phyloP scores from a whole-genome alignment of 257 asterid species.

The Jaltomata sinuosa region DNA sequence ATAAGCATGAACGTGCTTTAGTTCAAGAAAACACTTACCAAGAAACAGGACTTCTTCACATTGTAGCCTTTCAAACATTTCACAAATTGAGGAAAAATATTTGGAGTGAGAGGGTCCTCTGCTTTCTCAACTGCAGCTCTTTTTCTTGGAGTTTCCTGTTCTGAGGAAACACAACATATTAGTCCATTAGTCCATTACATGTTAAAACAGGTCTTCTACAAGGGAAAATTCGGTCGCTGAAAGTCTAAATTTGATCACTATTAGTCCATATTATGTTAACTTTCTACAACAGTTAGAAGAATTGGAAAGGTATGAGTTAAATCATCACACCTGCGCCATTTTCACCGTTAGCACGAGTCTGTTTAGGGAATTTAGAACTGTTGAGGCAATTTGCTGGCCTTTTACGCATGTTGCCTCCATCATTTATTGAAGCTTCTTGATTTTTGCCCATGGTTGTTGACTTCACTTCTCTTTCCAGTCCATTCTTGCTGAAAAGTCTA shows the following conservation, averaged over 20 bases:
- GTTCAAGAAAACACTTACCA: constrained; percentile 7
- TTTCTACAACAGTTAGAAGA: neutral
- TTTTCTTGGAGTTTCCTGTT: neutral
- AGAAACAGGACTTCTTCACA: neutral
- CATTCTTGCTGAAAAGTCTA: neutral
- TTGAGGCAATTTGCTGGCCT: neutral
- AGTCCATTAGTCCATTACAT: neutral
- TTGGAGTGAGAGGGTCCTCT: neutral
- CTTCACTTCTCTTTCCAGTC: neutral
- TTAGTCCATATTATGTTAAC: neutral
- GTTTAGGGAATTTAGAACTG: neutral
- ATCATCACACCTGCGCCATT: neutral
- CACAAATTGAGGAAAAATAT: neutral
- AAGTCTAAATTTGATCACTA: neutral
- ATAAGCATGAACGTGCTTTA: neutral
- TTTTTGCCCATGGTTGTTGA: neutral
- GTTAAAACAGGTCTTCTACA: neutral
- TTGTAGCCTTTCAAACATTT: constrained; percentile 1
- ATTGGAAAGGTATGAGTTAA: neutral
- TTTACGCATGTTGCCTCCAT: neutral
- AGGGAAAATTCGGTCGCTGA: neutral
- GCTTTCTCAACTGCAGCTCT: neutral
- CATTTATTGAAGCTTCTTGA: neutral
- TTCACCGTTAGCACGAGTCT: neutral
- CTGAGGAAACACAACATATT: neutral